Evolutionary conservation across 2,329 filamentous ascomycete species (phyloP).

Genomic region (Whalleya microplaca): DNA sequence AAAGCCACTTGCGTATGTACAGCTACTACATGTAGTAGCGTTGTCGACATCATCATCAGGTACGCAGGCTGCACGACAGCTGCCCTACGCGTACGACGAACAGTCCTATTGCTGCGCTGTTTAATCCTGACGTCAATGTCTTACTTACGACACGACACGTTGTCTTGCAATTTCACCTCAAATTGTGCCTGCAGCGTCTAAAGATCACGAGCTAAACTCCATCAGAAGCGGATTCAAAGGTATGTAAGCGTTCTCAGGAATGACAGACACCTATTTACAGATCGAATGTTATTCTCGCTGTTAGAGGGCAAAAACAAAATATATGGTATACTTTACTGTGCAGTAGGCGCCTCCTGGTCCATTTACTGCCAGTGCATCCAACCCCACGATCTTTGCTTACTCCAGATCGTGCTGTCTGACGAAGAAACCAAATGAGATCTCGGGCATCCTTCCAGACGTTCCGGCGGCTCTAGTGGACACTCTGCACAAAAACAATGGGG

Average conservation of each 20-base stretch:
- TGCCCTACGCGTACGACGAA: neutral
- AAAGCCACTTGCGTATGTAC: no score
- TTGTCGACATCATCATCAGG: neutral
- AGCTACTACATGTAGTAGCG: neutral
- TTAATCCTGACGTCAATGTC: neutral
- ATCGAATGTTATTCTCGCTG: no score
- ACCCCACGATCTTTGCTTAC: constrained; percentile 20
- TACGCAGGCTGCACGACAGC: neutral
- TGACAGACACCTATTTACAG: no score
- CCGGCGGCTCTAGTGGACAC: constrained; percentile 3
- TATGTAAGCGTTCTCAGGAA: no score
- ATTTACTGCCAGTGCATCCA: constrained; percentile 7
- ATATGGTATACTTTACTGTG: no score
- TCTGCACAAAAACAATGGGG: constrained; percentile 18
- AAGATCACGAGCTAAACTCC: no score
- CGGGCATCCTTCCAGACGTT: neutral
- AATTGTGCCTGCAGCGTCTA: no score
- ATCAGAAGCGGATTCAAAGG: no score
- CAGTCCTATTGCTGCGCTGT: neutral
- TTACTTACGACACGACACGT: no score
- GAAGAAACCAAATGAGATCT: constrained; percentile 13
- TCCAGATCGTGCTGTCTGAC: constrained; percentile 14
- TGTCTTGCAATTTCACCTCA: no score
- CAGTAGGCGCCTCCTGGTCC: no score
- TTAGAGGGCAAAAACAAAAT: no score